These are phyloP conservation scores for Pichia sp. DNA, from an alignment of 1,139 yeast species.

Conservation along the genomic window DNA sequence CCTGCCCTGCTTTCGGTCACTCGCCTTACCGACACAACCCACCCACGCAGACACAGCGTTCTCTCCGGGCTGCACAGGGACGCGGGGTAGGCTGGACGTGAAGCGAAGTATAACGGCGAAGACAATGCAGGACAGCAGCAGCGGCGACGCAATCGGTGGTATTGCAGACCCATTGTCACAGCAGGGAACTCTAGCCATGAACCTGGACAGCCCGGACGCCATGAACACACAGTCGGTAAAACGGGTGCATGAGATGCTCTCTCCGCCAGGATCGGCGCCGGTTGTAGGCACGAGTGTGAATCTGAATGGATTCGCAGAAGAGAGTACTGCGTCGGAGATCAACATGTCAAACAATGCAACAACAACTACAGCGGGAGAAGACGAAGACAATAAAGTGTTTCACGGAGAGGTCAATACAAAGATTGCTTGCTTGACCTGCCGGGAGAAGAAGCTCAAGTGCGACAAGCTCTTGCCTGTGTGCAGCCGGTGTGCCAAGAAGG, in stretches of 20 bases:
- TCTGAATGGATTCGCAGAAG: background rate
- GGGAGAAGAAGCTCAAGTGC: slow-evolving; percentile 29
- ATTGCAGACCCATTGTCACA: background rate
- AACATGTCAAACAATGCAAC: background rate
- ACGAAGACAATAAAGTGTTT: background rate
- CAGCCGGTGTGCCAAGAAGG: slow-evolving; percentile 22
- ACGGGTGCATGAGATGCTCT: background rate
- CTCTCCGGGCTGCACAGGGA: no score
- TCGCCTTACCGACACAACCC: no score
- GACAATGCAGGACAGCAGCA: background rate
- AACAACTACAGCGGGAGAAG: background rate
- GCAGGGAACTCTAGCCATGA: background rate
- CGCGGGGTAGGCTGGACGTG: no score
- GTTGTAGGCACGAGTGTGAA: background rate
- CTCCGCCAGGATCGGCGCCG: background rate
- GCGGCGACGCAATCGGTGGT: background rate
- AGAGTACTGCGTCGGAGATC: background rate
- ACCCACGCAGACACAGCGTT: no score
- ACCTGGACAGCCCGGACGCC: background rate
- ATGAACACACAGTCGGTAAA: background rate
- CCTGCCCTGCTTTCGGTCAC: no score
- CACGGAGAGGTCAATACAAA: slow-evolving; percentile 19
- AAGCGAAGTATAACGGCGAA: no score
- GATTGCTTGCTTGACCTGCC: slow-evolving; percentile 29
- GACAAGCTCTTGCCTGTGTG: slow-evolving; percentile 28